phyloP scores from a whole-genome alignment of 2,329 filamentous ascomycete species.

The Celoporthe dispersa region DNA sequence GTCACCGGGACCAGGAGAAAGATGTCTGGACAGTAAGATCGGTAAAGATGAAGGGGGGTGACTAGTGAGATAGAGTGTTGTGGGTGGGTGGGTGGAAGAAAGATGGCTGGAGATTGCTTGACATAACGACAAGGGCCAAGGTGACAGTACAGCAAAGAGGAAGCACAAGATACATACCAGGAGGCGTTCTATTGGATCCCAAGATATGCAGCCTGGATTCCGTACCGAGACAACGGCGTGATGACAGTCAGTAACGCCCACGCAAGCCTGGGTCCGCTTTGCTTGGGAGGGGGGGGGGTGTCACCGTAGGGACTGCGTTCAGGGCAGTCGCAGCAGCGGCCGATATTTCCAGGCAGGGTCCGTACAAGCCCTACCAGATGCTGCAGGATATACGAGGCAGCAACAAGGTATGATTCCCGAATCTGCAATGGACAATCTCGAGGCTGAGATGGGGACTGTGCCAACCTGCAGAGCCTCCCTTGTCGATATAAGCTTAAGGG shows the following conservation, averaged over 20 bases:
- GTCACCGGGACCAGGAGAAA: neutral
- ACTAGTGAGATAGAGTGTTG: neutral
- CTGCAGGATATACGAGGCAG: neutral
- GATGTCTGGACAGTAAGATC: neutral
- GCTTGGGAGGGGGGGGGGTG: neutral
- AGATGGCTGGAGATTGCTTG: neutral
- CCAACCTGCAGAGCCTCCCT: neutral
- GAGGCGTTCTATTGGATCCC: neutral
- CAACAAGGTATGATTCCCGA: constrained; percentile 2
- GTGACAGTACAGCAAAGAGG: neutral
- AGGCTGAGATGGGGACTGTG: neutral
- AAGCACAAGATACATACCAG: constrained; percentile 16
- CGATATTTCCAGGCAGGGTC: neutral
- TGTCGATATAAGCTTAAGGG: neutral
- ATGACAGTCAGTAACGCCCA: constrained; percentile 10
- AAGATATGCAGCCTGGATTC: constrained; percentile 1
- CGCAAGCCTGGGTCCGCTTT: neutral
- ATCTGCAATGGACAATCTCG: neutral
- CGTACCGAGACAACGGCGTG: neutral
- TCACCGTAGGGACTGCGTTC: neutral
- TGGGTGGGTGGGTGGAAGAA: neutral
- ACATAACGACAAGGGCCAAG: neutral
- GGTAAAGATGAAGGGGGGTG: neutral
- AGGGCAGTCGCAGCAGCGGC: neutral
- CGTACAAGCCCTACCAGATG: constrained; percentile 1